Evolutionary conservation across 2,329 filamentous ascomycete species (phyloP).

Genomic region (Claviceps sp.): DNA sequence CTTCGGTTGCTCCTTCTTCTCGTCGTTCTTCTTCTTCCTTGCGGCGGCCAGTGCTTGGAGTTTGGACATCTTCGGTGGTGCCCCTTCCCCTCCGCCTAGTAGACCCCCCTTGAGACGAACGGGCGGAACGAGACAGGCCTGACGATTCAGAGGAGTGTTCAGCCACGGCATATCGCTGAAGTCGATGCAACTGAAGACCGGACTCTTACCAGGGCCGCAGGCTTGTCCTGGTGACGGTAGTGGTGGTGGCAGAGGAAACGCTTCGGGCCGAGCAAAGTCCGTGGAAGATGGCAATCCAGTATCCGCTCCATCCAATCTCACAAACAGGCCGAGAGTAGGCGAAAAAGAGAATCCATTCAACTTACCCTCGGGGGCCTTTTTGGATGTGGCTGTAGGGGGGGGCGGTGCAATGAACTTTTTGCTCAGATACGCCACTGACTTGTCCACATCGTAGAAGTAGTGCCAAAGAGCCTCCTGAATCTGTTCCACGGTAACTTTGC

Average conservation of each 20-base stretch:
- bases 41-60: conserved; percentile 79
- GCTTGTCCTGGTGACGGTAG: background rate
- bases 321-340: conserved; percentile 13
- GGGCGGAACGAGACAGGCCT: conserved; percentile 49
- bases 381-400: conserved; percentile 17
- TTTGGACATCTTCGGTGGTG: conserved; percentile 69
- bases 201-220: background rate
- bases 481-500: conserved; percentile 45
- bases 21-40: conserved; percentile 67
- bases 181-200: conserved; percentile 20
- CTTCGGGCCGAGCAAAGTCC: conserved; percentile 3
- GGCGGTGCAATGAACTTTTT: conserved; percentile 41
- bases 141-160: conserved; percentile 51
- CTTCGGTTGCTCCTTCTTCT: conserved; percentile 31
- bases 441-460: conserved; percentile 87
- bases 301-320: conserved; percentile 20
- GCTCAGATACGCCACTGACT: conserved; percentile 67
- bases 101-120: conserved; percentile 48
- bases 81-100: conserved; percentile 56
- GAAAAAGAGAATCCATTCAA: conserved; percentile 20
- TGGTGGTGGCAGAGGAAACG: background rate
- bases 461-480: conserved; percentile 89
- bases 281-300: conserved; percentile 9
- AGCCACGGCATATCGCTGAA: conserved; percentile 84
- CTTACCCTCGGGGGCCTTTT: conserved; percentile 31